Conservation (phyloP, 257 asterid genomes). For the Lycium ferocissimum region DNA sequence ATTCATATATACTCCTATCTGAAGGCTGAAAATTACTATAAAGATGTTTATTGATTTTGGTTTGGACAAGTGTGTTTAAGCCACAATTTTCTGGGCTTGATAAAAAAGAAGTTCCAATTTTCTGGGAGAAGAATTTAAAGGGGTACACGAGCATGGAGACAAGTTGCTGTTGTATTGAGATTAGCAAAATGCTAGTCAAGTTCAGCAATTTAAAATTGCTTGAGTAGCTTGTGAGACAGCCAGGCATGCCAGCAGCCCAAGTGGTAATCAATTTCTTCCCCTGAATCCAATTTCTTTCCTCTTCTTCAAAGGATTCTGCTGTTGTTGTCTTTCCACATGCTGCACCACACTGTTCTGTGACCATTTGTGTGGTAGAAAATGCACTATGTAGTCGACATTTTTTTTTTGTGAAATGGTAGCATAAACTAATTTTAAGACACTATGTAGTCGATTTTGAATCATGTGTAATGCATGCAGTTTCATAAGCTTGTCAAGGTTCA, state of each 20-base stretch:
- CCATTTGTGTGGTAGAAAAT: not conserved
- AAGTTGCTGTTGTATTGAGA: not conserved
- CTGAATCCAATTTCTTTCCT: not conserved
- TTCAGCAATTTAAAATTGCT: not conserved
- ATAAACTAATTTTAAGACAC: no score
- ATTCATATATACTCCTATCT: not conserved
- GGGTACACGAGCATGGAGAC: not conserved
- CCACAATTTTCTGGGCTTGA: not conserved
- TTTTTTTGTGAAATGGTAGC: no score
- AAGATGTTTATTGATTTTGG: not conserved
- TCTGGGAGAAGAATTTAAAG: not conserved
- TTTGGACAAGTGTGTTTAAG: not conserved
- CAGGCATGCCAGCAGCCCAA: not conserved
- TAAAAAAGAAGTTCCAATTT: not conserved
- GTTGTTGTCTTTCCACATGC: not conserved
- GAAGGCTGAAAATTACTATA: not conserved
- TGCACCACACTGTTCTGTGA: not conserved
- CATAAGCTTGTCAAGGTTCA: not conserved
- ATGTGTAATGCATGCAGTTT: not conserved
- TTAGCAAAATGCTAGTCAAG: not conserved
- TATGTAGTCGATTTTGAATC: not conserved
- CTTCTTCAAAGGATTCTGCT: not conserved
- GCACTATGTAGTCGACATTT: not conserved
- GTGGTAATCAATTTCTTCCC: not conserved
- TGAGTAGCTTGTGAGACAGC: not conserved